These are phyloP conservation scores for Ganoderma leucocontextum DNA, from an alignment of 1,284 basidiomycete species.

Conservation along the genomic window DNA sequence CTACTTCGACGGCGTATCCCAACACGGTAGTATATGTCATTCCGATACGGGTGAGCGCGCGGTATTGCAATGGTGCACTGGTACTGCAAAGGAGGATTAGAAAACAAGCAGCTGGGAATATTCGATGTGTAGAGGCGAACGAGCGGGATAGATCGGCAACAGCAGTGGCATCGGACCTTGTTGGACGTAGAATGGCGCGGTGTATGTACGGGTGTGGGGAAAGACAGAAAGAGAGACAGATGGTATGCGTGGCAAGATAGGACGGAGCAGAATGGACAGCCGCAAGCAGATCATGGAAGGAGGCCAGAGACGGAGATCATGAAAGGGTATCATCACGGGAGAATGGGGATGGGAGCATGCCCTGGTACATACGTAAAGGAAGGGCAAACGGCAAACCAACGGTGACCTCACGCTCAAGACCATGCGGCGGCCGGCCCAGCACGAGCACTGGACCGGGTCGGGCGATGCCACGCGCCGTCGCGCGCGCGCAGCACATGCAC, in stretches of 20 bases:
- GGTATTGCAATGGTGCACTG: neutral
- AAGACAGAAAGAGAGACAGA: too few relatives aligned
- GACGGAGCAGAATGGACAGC: neutral
- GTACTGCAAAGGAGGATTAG: neutral
- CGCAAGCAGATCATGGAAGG: neutral
- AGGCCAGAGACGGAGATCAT: neutral
- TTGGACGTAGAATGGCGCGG: neutral
- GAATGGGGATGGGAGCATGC: neutral
- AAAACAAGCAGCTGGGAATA: neutral
- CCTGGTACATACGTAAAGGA: constrained; percentile 5
- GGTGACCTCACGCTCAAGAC: neutral
- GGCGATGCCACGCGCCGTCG: constrained; percentile 1
- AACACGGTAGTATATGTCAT: neutral
- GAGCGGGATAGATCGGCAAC: neutral
- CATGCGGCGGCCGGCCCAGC: neutral
- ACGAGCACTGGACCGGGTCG: neutral
- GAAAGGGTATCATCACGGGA: neutral
- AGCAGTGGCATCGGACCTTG: neutral
- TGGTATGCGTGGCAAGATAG: neutral
- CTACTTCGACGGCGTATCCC: neutral
- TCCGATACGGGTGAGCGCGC: neutral
- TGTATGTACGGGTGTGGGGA: neutral
- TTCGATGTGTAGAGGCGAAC: neutral
- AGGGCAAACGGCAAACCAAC: neutral
- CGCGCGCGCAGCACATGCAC: neutral